phyloP scores from a whole-genome alignment of 2,329 filamentous ascomycete genomes.

The Bipolaris zeicola region DNA sequence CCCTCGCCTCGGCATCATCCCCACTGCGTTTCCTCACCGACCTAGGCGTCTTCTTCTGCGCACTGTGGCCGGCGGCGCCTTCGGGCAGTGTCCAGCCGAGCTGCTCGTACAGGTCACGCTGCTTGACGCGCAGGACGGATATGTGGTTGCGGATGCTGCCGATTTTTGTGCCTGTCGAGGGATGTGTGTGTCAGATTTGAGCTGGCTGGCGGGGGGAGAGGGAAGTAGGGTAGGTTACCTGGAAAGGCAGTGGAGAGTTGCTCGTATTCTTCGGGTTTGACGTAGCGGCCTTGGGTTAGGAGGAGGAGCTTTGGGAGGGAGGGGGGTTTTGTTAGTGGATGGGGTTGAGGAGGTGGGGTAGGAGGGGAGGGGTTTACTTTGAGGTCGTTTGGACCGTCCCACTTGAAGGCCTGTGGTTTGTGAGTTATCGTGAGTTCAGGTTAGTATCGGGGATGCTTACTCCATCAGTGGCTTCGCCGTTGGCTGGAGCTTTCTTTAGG shows the following conservation, averaged over 20 bases:
- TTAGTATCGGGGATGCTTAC: background rate
- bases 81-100: slow-evolving; percentile 19
- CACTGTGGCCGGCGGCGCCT: slow-evolving; percentile 8
- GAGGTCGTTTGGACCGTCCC: slow-evolving; percentile 22
- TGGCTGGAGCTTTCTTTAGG: slow-evolving; percentile 10
- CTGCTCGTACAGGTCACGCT: slow-evolving; percentile 21
- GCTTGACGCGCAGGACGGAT: slow-evolving; percentile 14
- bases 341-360: slow-evolving; percentile 27
- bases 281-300: slow-evolving; percentile 22
- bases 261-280: slow-evolving; percentile 23
- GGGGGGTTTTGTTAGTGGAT: slow-evolving; percentile 6
- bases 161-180: slow-evolving; percentile 6
- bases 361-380: slow-evolving; percentile 1
- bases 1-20: background rate
- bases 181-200: no score
- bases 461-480: background rate
- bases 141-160: slow-evolving; percentile 28
- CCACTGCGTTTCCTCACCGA: slow-evolving; percentile 3
- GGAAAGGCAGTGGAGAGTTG: slow-evolving; percentile 20
- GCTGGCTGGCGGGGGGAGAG: no score
- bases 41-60: slow-evolving; percentile 8
- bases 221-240: slow-evolving; percentile 9
- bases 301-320: slow-evolving; percentile 25
- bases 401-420: slow-evolving; percentile 17
- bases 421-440: background rate